Evolutionary conservation across 495 filamentous ascomycete genomes (phyloP), one percentile per base, ranked within the genome.

Genomic region (Trichocladium antarcticum): DNA sequence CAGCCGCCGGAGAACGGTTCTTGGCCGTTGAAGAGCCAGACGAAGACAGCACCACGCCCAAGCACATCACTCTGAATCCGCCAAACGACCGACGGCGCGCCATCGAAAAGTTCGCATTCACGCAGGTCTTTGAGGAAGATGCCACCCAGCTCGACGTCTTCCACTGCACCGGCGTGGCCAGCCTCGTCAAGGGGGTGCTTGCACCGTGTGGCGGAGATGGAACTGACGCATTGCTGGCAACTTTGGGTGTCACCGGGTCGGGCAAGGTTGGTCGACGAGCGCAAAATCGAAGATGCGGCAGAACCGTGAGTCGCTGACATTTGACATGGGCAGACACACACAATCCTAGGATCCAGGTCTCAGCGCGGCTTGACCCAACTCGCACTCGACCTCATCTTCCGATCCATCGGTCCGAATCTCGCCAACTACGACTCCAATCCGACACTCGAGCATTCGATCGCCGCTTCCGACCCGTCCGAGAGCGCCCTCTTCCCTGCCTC

Each of bases 61-160:
- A 83, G 7, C 86, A 95, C 60, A 89, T 96, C 57, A 95, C 84
- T 0, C 72, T 95, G 9, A 87, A 87, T 55, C 88, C 89, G 1
- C 89, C 89, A 0, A 82, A 76, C 38, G 85, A 88, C 66, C 71
- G 92, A 43, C 83, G 89, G 50, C 82, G 88, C 15, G 88, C 87
- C 5, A 76, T 95, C 28, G 92, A 98, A 69, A 87, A 81, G 58
- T 98, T 97, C 55, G 86, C 83, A 0, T 98, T 98, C 62, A 98
- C 93, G 5, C 81, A 77, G 54, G 86, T 98, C 14, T 97, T 95
- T 57, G 84, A 94, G 54, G 89, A 96, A 57, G 72, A 81, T 57
- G 79, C 85, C 1, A 77, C 74, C 12, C 92, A 98, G 56, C 69
- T 93, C 21, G 86, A 95, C 58, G 67, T 98, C 19, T 96, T 97